Evolutionary conservation across 495 filamentous ascomycete species (phyloP), one percentile per base, ranked within the genome.

Genomic region (Aspergillus indologenus): DNA sequence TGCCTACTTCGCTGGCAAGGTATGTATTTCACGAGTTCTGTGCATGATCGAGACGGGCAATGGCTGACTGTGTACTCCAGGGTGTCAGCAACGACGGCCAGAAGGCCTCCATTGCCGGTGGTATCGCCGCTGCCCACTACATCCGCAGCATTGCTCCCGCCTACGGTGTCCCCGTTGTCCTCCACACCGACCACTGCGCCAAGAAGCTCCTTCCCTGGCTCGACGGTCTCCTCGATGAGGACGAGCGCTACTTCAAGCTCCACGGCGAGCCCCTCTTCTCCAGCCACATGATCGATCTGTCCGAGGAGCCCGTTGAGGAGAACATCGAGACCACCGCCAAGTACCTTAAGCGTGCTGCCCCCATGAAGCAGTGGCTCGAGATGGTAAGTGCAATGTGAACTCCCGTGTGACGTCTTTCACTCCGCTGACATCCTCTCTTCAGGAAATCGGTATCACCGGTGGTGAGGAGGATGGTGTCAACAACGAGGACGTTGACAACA

Each of bases 291-390:
- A 96, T 99, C 67, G 94, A 98, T 76, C 71, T 98, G 68, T 87
- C 84, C 34, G 93, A 97, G 82, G 94, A 98, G 80, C 71, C 80
- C 26, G 86, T 96, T 53, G 85, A 93, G 40, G 86, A 81, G 73
- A 99, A 99, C 85, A 93, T 99, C 67, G 63, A 85, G 61, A 96
- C 90, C 65, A 96, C 92, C 58, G 88, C 87, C 68, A 83, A 87
- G 69, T 96, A 98, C 82, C 81, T 96, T 42, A 87, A 96, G 84
- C 86, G 92, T 61, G 89, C 87, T 61, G 89, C 90, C 43, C 91
- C 92, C 56, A 89, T 96, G 90, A 96, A 96, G 81, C 91, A 97
- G 74, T 99, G 91, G 90, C 84, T 99, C 55, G 94, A 99, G 83
- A 99, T 98, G 94, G 90, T 92, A 74, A 66, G 82, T 45, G 26